phyloP scores from a whole-genome alignment of 257 asterid genomes.

The Craterostigma plantagineum region DNA sequence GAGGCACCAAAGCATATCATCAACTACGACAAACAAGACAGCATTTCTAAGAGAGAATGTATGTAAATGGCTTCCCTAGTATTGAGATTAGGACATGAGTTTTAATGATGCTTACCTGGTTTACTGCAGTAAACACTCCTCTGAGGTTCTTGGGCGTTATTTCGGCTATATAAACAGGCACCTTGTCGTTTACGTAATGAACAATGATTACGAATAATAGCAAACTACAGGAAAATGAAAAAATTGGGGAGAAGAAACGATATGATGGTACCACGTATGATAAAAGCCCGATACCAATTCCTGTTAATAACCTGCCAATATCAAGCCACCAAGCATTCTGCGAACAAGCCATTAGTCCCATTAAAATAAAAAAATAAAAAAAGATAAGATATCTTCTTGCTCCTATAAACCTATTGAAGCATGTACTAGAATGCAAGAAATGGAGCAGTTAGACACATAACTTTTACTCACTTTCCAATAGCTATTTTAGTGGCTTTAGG shows the following conservation, averaged over 20 bases:
- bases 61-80: not conserved
- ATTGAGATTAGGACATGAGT: not conserved
- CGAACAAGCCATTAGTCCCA: not conserved
- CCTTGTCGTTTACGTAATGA: slow-evolving; percentile 31
- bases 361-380: not conserved
- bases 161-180: slow-evolving; percentile 83
- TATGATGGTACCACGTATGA: slow-evolving; percentile 50
- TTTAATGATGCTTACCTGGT: slow-evolving; percentile 35
- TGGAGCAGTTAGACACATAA: no score
- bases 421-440: no score
- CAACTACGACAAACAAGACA: slow-evolving; percentile 26
- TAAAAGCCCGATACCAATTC: slow-evolving; percentile 65
- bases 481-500: no score
- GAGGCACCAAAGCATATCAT: slow-evolving; percentile 75
- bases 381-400: not conserved
- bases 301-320: slow-evolving; percentile 54
- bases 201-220: not conserved
- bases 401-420: no score
- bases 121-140: slow-evolving; percentile 65
- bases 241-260: no score
- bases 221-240: not conserved
- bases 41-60: slow-evolving; percentile 6
- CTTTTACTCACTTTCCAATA: no score
- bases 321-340: slow-evolving; percentile 76
- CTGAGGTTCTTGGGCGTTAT: slow-evolving; percentile 76